Percentiles rank a stretch among this genome's conserved stretches.
Conservation (phyloP, 2,329 filamentous ascomycete genomes). For the Calycina herbarum region DNA sequence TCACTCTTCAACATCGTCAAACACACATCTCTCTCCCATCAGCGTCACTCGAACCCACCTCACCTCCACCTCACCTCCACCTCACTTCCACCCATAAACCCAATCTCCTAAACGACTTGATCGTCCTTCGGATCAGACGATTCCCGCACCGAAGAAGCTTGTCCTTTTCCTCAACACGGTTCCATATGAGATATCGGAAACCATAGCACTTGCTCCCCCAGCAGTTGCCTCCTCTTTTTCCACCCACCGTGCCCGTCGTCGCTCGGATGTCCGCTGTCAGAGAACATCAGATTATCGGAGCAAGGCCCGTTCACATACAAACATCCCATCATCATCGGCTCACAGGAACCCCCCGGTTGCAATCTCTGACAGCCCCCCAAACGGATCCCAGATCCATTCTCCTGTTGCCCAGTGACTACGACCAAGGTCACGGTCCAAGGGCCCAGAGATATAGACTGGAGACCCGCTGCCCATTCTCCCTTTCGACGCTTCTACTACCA, state of each 20-base stretch:
- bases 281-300: slow-evolving; percentile 53
- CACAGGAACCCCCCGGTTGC: slow-evolving; percentile 36
- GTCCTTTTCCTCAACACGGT: slow-evolving; percentile 11
- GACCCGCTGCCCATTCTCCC: slow-evolving; percentile 5
- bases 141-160: slow-evolving; percentile 14
- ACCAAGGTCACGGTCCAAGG: slow-evolving; percentile 24
- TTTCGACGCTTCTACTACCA: slow-evolving; percentile 19
- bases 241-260: slow-evolving; percentile 31
- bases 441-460: slow-evolving; percentile 42
- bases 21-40: slow-evolving; percentile 2
- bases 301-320: slow-evolving; percentile 49
- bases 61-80: not conserved
- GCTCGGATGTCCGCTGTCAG: slow-evolving; percentile 55
- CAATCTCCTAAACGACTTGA: slow-evolving; percentile 12
- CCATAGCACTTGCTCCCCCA: not conserved
- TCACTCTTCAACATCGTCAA: slow-evolving; percentile 4
- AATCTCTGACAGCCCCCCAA: slow-evolving; percentile 40
- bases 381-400: slow-evolving; percentile 29
- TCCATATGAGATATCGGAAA: slow-evolving; percentile 9
- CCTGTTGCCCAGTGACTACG: slow-evolving; percentile 28
- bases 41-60: not conserved
- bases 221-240: not conserved
- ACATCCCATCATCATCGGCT: slow-evolving; percentile 42
- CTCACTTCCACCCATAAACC: not conserved
- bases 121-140: slow-evolving; percentile 28